Conservation (phyloP, 768 basidiomycete species). For the Dendrothele bispora region DNA sequence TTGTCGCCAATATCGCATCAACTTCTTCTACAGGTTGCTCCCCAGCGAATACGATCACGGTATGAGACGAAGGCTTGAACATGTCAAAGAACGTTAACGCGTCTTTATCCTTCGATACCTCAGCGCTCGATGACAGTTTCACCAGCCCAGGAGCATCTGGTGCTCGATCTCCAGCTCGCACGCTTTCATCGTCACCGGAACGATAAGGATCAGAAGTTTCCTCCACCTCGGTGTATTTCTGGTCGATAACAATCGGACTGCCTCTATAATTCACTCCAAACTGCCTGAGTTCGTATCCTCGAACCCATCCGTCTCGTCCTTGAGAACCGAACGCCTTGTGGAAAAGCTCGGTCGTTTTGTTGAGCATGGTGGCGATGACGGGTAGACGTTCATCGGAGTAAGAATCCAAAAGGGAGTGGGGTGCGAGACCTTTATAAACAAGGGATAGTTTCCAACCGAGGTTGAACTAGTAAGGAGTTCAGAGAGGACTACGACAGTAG, state of each 20-base stretch:
- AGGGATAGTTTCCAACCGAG: conserved; percentile 31
- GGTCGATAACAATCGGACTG: conserved; percentile 24
- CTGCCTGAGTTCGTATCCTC: conserved; percentile 16
- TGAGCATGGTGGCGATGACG: conserved; percentile 29
- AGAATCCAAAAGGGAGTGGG: conserved; percentile 17
- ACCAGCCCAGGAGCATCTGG: conserved; percentile 39
- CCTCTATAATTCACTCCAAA: conserved; percentile 26
- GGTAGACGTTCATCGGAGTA: conserved; percentile 28
- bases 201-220: conserved; percentile 20
- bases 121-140: conserved; percentile 12
- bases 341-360: conserved; percentile 20
- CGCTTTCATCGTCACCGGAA: conserved; percentile 17
- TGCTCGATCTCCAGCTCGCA: conserved; percentile 45
- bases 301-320: conserved; percentile 6
- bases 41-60: conserved; percentile 39
- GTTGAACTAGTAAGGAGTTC: conserved; percentile 22
- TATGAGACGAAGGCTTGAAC: conserved; percentile 35
- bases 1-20: conserved; percentile 6
- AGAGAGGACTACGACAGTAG: neutral
- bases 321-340: neutral
- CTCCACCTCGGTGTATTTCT: conserved; percentile 5
- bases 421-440: conserved; percentile 20
- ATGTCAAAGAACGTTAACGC: conserved; percentile 32
- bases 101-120: too few relatives aligned
- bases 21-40: conserved; percentile 17